These are phyloP conservation scores for Metarhizium sp. DNA, from an alignment of 2,329 filamentous ascomycete species.

Conservation along the genomic window DNA sequence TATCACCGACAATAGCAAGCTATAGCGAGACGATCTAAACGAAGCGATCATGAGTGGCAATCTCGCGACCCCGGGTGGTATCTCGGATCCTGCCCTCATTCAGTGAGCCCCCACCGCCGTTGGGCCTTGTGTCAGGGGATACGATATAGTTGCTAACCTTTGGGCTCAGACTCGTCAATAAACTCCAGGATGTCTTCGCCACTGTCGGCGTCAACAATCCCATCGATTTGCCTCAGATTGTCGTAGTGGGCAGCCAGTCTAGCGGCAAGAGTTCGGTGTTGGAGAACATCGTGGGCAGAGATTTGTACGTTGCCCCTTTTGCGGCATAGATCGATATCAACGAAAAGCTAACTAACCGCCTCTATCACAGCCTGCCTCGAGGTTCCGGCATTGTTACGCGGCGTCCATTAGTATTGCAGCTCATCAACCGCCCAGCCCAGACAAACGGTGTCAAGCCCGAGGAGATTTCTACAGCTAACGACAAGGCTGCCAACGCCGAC, in stretches of 20 bases:
- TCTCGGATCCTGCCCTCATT: slow-evolving; percentile 58
- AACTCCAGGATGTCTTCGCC: slow-evolving; percentile 97
- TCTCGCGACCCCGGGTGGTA: slow-evolving; percentile 43
- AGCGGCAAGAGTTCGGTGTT: slow-evolving; percentile 98
- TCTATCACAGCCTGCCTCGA: slow-evolving; percentile 66
- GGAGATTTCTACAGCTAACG: slow-evolving; percentile 56
- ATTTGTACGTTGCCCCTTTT: slow-evolving; percentile 64
- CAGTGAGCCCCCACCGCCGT: slow-evolving; percentile 34
- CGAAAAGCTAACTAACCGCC: slow-evolving; percentile 3
- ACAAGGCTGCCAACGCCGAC: slow-evolving; percentile 83
- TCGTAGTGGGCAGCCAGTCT: slow-evolving; percentile 95
- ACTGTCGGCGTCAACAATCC: slow-evolving; percentile 98
- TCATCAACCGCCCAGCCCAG: slow-evolving; percentile 81
- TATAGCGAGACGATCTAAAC: slow-evolving; percentile 4
- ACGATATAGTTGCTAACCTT: slow-evolving; percentile 4
- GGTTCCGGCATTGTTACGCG: slow-evolving; percentile 96
- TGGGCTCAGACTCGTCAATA: slow-evolving; percentile 71
- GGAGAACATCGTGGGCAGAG: slow-evolving; percentile 96
- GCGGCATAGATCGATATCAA: not conserved
- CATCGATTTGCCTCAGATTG: slow-evolving; percentile 97
- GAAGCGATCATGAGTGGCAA: slow-evolving; percentile 22
- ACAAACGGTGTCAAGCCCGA: slow-evolving; percentile 64
- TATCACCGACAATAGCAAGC: not conserved
- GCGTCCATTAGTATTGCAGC: slow-evolving; percentile 89
- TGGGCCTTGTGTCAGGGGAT: not conserved